These are phyloP conservation scores for Pseudogymnoascus sp. DNA, from an alignment of 2,329 filamentous ascomycete genomes.

Conservation along the genomic window DNA sequence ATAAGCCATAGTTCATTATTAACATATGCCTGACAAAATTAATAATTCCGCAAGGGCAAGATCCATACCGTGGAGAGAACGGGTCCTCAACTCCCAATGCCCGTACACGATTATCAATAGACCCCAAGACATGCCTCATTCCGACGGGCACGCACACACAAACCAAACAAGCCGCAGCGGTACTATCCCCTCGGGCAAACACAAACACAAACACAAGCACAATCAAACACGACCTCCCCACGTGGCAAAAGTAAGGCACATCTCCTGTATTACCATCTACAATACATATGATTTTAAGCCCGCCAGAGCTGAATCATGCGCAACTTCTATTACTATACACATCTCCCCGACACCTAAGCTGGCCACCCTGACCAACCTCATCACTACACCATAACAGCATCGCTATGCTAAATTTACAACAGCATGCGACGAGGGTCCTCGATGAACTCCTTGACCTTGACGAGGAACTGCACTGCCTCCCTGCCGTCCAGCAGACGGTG, in stretches of 20 bases:
- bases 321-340: constrained; percentile 3
- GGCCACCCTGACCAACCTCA: background rate
- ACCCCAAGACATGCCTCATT: background rate
- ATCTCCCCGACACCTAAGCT: background rate
- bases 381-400: background rate
- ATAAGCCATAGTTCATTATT: background rate
- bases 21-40: background rate
- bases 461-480: constrained; percentile 91
- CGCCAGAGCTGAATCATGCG: background rate
- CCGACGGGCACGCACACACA: background rate
- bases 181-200: background rate
- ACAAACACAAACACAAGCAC: background rate
- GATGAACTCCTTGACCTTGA: constrained; percentile 96
- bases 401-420: constrained; percentile 33
- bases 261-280: constrained; percentile 1
- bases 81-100: background rate
- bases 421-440: constrained; percentile 94
- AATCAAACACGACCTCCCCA: background rate
- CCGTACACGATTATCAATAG: background rate
- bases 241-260: background rate
- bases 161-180: background rate
- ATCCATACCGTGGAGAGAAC: background rate
- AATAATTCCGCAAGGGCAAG: too few relatives aligned
- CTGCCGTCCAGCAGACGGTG: constrained; percentile 91
- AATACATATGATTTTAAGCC: background rate